These are phyloP conservation scores for Jimgerdemannia lactiflua DNA, from an alignment of 192 early-diverging fungal genomes.

Conservation along the genomic window DNA sequence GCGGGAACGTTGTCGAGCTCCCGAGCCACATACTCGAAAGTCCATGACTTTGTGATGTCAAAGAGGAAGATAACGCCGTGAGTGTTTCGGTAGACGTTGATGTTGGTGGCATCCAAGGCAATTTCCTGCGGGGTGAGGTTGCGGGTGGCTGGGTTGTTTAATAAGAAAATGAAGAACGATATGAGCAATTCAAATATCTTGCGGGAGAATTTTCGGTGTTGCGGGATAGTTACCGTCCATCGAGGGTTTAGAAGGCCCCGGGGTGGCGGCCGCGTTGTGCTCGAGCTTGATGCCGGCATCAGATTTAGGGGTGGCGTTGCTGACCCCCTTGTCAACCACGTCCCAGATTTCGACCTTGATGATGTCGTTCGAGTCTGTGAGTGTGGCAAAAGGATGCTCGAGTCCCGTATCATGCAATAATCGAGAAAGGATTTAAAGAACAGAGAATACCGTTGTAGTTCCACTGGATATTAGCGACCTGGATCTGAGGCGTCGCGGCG, in stretches of 20 bases:
- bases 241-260: background rate
- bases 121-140: slow-evolving; percentile 4
- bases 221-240: too few relatives aligned
- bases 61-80: slow-evolving; percentile 54
- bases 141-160: background rate
- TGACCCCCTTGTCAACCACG: slow-evolving; percentile 52
- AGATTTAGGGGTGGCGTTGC: slow-evolving; percentile 8
- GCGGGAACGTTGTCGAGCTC: slow-evolving; percentile 39
- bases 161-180: too few relatives aligned
- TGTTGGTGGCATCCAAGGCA: slow-evolving; percentile 50
- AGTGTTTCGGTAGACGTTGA: slow-evolving; percentile 59
- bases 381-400: background rate
- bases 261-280: slow-evolving; percentile 1
- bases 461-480: slow-evolving; percentile 62
- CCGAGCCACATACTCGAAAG: slow-evolving; percentile 52
- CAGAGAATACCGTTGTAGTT: slow-evolving; percentile 42
- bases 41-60: slow-evolving; percentile 61
- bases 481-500: slow-evolving; percentile 52
- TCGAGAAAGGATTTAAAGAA: too few relatives aligned
- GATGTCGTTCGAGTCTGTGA: slow-evolving; percentile 48
- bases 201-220: too few relatives aligned
- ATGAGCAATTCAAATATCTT: too few relatives aligned
- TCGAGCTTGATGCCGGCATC: slow-evolving; percentile 29
- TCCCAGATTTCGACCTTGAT: slow-evolving; percentile 64
- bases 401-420: background rate